Base-by-base conservation (phyloP, 2,329 filamentous ascomycete genomes). In the Ophiocordyceps camponoti-leonardi region DNA sequence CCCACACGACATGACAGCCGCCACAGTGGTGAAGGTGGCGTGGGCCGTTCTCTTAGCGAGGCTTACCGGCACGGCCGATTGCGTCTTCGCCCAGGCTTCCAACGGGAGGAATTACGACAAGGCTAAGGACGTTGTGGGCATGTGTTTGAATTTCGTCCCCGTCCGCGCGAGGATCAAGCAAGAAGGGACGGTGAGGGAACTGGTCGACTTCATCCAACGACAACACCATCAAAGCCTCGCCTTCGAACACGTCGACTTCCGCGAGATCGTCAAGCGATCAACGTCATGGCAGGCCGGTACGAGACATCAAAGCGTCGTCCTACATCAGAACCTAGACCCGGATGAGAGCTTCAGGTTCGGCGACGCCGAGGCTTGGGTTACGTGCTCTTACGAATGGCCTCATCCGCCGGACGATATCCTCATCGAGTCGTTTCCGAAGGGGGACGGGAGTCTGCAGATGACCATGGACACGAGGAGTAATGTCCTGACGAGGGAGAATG, bases 271-370 rank as follows among this genome's bases (percentile, higher is more conserved):
- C 14, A 16, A 39, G 23, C 52, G 49, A 14, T 56, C 54, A 41
- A 55, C 51, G 2, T 44, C 51, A 2, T 57, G 55, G 55, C 16
- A 20, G 16, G 19, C 3, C 8, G 4, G 54, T 50, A 4, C 49
- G 65, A 71, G 49, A 66, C 68, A 0, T 28, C 48, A 49, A 30
- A 49, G 45, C 43, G 44, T 47, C 13, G 62, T 74, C 1, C 69
- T 73, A 11, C 71, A 75, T 54, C 71, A 75, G 54, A 71, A 73
- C 51, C 69, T 71, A 41, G 69, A 71, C 40, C 73, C 76, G 51
- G 73, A 77, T 16, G 73, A 78, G 51, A 62, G 60, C 26, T 64
- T 75, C 16, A 51, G 48, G 7, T 62, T 67, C 48, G 55, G 57
- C 16, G 52, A 50, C 19, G 58, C 54, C 7, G 45, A 49, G 33